Evolutionary conservation across 2,329 filamentous ascomycete species (phyloP).

Genomic region (Beauveria rudraprayagi): DNA sequence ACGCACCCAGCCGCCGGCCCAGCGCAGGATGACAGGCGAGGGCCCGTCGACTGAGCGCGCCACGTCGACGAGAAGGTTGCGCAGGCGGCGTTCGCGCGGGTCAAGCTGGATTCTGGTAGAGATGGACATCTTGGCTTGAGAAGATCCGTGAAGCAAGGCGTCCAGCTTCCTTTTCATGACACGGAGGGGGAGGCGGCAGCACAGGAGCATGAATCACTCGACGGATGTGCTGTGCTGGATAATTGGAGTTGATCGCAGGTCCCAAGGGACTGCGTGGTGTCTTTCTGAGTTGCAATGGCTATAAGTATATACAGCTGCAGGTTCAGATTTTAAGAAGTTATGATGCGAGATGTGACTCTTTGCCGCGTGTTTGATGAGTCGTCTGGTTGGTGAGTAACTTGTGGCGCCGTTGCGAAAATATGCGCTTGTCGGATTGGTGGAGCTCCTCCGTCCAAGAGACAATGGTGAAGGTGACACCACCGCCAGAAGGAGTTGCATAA

Average conservation of each 20-base stretch:
- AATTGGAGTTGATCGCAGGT: not conserved
- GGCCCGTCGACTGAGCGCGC: conserved; percentile 51
- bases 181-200: conserved; percentile 10
- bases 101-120: conserved; percentile 47
- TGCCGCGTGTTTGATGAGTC: conserved; percentile 1
- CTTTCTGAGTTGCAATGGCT: not conserved
- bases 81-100: conserved; percentile 62
- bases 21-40: conserved; percentile 54
- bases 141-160: conserved; percentile 18
- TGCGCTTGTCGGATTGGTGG: conserved; percentile 1
- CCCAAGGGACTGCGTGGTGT: conserved; percentile 1
- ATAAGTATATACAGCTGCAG: not conserved
- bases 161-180: conserved; percentile 30
- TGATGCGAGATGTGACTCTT: not conserved
- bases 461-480: not conserved
- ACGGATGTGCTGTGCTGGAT: not conserved
- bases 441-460: not conserved
- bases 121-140: conserved; percentile 15
- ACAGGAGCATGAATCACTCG: conserved; percentile 2
- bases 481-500: not conserved
- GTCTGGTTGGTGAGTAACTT: not conserved
- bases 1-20: conserved; percentile 81
- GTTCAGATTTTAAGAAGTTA: not conserved
- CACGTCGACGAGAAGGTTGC: conserved; percentile 74
- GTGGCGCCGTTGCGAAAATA: not conserved